These are phyloP conservation scores for Didymella pomorum DNA, from an alignment of 2,329 filamentous ascomycete species.

Conservation along the genomic window DNA sequence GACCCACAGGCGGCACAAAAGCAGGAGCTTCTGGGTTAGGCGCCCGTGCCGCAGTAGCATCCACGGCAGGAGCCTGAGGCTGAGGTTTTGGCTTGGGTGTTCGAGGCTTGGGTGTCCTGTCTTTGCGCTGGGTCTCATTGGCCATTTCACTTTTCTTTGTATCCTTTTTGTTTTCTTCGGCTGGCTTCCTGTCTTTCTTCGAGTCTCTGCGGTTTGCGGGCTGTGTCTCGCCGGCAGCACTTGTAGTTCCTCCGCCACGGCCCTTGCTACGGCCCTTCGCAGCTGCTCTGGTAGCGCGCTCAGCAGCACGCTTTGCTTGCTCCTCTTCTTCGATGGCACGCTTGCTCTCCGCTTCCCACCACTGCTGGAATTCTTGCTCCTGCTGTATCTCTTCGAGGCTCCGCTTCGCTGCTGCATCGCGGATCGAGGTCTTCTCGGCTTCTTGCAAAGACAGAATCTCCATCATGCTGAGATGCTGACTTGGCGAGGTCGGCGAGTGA, in stretches of 20 bases:
- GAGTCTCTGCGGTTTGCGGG: conserved; percentile 22
- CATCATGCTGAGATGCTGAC: conserved; percentile 76
- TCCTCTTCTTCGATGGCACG: conserved; percentile 70
- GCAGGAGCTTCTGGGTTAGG: conserved; percentile 8
- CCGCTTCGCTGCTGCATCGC: conserved; percentile 84
- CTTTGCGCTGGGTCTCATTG: conserved; percentile 27
- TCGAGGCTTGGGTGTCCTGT: conserved; percentile 11
- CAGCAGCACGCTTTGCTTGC: conserved; percentile 50
- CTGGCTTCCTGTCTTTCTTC: conserved; percentile 22
- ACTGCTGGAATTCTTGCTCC: conserved; percentile 95
- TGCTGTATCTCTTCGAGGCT: conserved; percentile 94
- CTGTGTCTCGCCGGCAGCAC: not conserved
- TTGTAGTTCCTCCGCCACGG: conserved; percentile 32
- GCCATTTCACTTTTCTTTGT: conserved; percentile 35
- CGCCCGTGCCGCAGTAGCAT: not conserved
- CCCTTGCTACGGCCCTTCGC: conserved; percentile 39
- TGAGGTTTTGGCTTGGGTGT: conserved; percentile 5
- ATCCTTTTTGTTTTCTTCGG: conserved; percentile 34
- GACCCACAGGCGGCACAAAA: not conserved
- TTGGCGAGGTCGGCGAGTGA: conserved; percentile 68
- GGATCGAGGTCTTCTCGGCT: conserved; percentile 81
- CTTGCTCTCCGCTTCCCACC: conserved; percentile 89
- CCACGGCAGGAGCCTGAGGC: not conserved
- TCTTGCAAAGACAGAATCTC: conserved; percentile 91
- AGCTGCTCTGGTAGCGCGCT: conserved; percentile 33